These are phyloP conservation scores for Ogataea ramenticola DNA, from an alignment of 805 yeast species.

Conservation along the genomic window DNA sequence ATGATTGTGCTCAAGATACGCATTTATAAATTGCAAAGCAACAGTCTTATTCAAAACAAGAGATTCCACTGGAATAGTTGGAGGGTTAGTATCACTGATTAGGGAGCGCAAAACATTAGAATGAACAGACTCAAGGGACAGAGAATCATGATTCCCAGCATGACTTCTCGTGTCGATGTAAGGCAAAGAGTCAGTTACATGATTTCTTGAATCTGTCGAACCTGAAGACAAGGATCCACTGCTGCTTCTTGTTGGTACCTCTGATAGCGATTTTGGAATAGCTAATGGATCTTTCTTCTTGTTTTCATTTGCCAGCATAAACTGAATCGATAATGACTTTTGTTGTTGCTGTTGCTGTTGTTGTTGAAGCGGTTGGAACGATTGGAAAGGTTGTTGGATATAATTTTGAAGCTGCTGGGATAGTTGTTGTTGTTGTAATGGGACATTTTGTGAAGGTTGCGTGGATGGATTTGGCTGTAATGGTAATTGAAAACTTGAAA, in stretches of 20 bases:
- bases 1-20: constrained; percentile 38
- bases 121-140: constrained; percentile 17
- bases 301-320: constrained; percentile 7
- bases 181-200: not conserved
- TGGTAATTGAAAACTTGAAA: too few relatives aligned
- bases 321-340: constrained; percentile 8
- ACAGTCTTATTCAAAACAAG: constrained; percentile 11
- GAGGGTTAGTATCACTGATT: constrained; percentile 17
- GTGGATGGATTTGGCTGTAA: not conserved
- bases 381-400: not conserved
- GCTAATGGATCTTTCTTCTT: not conserved
- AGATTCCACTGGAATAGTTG: constrained; percentile 23
- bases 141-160: constrained; percentile 4
- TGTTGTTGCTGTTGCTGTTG: constrained; percentile 1
- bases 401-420: not conserved
- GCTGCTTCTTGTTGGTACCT: not conserved
- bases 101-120: constrained; percentile 24
- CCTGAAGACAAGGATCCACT: not conserved
- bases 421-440: not conserved
- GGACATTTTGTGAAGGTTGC: not conserved
- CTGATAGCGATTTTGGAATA: constrained; percentile 3
- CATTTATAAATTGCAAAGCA: constrained; percentile 31
- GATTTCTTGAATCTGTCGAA: not conserved
- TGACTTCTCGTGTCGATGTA: not conserved
- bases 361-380: not conserved